Conservation (phyloP, 2,329 filamentous ascomycete genomes). For the Monilinia laxa region DNA sequence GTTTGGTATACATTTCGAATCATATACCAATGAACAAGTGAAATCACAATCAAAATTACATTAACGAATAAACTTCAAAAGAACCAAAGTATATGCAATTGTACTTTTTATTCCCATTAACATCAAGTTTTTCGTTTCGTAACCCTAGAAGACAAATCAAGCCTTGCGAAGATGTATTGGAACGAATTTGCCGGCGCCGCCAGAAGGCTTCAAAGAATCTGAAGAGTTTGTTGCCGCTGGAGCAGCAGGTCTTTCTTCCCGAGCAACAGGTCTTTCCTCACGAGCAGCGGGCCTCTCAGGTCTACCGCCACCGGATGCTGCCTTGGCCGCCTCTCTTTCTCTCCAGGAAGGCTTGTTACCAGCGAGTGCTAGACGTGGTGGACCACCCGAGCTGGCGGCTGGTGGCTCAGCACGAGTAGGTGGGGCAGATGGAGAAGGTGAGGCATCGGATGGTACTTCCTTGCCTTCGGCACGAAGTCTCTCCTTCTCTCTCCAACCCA, state of each 20-base stretch:
- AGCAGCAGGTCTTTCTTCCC: background rate
- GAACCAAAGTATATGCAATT: slow-evolving; percentile 14
- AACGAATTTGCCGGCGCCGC: slow-evolving; percentile 59
- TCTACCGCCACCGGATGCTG: slow-evolving; percentile 35
- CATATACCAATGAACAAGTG: too few relatives aligned
- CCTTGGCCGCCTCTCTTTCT: slow-evolving; percentile 56
- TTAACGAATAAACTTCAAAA: too few relatives aligned
- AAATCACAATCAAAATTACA: too few relatives aligned
- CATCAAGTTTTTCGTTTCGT: background rate
- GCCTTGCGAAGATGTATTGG: slow-evolving; percentile 48
- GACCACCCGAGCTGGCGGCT: slow-evolving; percentile 46
- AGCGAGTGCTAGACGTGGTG: slow-evolving; percentile 56
- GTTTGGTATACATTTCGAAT: too few relatives aligned
- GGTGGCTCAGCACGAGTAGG: slow-evolving; percentile 41
- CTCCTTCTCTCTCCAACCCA: slow-evolving; percentile 66
- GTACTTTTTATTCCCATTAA: background rate
- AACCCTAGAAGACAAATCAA: background rate
- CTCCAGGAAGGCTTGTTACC: slow-evolving; percentile 56
- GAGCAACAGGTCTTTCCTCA: background rate
- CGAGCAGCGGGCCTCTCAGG: too few relatives aligned
- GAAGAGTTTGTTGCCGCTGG: slow-evolving; percentile 19
- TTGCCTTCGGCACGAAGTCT: slow-evolving; percentile 45
- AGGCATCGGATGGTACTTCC: slow-evolving; percentile 28
- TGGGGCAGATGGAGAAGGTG: background rate
- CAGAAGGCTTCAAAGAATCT: slow-evolving; percentile 48